Evolutionary conservation across 2,329 filamentous ascomycete species (phyloP).

Genomic region (Botrytis medusae): DNA sequence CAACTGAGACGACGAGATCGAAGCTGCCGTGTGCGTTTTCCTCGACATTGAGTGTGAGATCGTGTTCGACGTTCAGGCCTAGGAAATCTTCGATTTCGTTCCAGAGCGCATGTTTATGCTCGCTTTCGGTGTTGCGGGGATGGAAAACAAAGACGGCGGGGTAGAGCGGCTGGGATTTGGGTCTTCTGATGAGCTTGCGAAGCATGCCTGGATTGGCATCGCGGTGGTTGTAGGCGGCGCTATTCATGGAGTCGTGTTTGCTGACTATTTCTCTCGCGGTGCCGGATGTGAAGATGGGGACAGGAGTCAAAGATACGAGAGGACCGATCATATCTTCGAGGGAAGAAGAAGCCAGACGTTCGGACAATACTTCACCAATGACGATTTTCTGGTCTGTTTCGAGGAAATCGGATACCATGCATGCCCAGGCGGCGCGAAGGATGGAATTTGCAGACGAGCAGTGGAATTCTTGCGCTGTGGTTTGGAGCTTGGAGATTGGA

Average conservation of each 20-base stretch:
- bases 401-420: slow-evolving; percentile 4
- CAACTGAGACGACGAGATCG: slow-evolving; percentile 4
- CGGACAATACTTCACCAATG: slow-evolving; percentile 4
- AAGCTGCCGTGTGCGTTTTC: background rate
- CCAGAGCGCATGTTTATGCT: background rate
- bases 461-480: slow-evolving; percentile 3
- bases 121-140: background rate
- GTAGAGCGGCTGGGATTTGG: slow-evolving; percentile 2
- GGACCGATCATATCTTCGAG: slow-evolving; percentile 4
- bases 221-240: background rate
- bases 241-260: slow-evolving; percentile 4
- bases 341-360: background rate
- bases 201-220: slow-evolving; percentile 10
- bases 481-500: background rate
- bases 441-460: slow-evolving; percentile 14
- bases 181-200: slow-evolving; percentile 11
- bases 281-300: background rate
- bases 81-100: slow-evolving; percentile 13
- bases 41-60: slow-evolving; percentile 11
- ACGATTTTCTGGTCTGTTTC: slow-evolving; percentile 11
- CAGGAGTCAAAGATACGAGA: background rate
- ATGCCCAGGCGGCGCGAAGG: slow-evolving; percentile 10
- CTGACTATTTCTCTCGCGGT: slow-evolving; percentile 7
- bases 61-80: slow-evolving; percentile 11
- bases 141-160: slow-evolving; percentile 13